Conservation (phyloP, 345 rosid species). For the Populus davidiana region DNA sequence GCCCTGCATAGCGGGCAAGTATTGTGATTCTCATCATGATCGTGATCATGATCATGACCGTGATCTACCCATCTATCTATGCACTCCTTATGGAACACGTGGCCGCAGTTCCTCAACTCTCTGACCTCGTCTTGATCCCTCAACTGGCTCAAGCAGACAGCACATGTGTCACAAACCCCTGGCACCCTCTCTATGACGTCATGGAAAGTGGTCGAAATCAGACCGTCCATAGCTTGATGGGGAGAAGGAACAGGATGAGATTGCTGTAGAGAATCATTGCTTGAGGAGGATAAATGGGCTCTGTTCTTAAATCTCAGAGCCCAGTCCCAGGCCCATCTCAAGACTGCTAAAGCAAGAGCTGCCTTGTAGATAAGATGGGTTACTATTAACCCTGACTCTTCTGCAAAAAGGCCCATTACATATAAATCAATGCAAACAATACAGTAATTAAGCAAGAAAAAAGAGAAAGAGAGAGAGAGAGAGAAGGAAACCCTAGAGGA, state of each 20-base stretch:
- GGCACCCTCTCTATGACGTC: conserved; percentile 46
- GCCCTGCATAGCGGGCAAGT: conserved; percentile 90
- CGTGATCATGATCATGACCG: conserved; percentile 32
- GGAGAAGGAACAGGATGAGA: conserved; percentile 31
- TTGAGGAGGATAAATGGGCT: conserved; percentile 2
- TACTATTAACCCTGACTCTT: conserved; percentile 52
- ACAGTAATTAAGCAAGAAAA: not conserved
- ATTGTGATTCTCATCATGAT: conserved; percentile 43
- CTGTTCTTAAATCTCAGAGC: conserved; percentile 46
- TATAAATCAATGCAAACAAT: not conserved
- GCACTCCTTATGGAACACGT: conserved; percentile 86
- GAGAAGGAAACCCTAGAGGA: not conserved
- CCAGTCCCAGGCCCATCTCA: conserved; percentile 73
- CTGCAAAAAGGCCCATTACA: conserved; percentile 60
- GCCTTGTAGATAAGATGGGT: conserved; percentile 69
- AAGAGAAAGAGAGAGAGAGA: not conserved
- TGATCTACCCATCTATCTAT: conserved; percentile 85
- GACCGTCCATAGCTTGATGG: conserved; percentile 48
- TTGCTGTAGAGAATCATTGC: conserved; percentile 13
- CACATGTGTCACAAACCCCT: conserved; percentile 54
- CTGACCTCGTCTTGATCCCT: conserved; percentile 58
- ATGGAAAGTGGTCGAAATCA: conserved; percentile 53
- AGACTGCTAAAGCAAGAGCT: conserved; percentile 59
- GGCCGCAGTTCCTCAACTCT: conserved; percentile 80
- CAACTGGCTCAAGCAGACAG: conserved; percentile 67